Evolutionary conservation across 495 filamentous ascomycete species (phyloP), one percentile per base, ranked within the genome.

Genomic region (Friedmanniomyces endolithicus): DNA sequence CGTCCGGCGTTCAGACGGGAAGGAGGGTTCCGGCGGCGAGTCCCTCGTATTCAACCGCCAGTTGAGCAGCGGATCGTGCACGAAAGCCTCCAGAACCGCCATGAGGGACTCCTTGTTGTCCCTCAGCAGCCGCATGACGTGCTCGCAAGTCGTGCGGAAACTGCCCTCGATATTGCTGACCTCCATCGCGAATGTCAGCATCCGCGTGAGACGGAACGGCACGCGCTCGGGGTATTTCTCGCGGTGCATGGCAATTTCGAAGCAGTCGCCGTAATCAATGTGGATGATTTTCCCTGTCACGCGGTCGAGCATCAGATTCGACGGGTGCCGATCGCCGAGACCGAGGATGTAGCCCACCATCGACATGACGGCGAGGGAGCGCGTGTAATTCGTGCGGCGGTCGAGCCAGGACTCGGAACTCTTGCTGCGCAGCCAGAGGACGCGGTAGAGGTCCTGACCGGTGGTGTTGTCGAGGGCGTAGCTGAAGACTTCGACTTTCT

Each of bases 151-250:
- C 48, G 92, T 95, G 22, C 94, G 82, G 74, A 94, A 99, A 71
- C 87, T 94, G 63, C 92, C 92, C 65, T 97, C 92, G 50, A 99
- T 96, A 65, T 99, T 99, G 74, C 87, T 94, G 29, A 97, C 89
- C 71, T 99, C 92, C 92, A 99, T 99, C 6, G 94, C 92, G 64
- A 94, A 97, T 0, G 92, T 99, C 67, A 99, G 78, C 92, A 99
- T 99, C 53, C 92, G 79, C 12, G 92, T 99, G 17, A 99, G 77
- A 34, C 92, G 82, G 86, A 99, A 99, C 1, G 92, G 92, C 54
- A 97, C 92, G 48, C 92, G 78, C 67, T 99, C 92, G 0, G 92
- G 92, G 63, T 97, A 99, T 68, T 99, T 99, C 68, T 99, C 92
- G 51, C 92, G 87, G 71, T 97, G 94, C 89, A 96, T 99, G 41